phyloP scores from a whole-genome alignment of 371 early-diverging fungal genomes.

The Mucor sp. region DNA sequence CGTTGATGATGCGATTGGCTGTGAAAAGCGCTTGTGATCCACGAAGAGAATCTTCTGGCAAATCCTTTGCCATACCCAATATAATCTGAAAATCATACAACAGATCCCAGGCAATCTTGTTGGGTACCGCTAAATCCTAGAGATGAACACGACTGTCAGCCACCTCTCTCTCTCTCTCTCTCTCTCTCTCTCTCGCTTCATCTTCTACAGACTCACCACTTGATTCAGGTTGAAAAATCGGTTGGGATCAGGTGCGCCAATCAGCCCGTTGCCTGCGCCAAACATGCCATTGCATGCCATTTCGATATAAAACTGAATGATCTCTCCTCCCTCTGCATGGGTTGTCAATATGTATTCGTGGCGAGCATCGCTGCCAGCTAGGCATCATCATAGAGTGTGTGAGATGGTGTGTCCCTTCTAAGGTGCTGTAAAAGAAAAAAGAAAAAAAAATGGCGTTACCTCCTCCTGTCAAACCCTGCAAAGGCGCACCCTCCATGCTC shows the following conservation, averaged over 20 bases:
- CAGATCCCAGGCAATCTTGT: constrained; percentile 71
- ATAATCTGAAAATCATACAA: constrained; percentile 81
- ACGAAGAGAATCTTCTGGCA: constrained; percentile 72
- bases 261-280: constrained; percentile 65
- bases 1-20: constrained; percentile 86
- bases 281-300: constrained; percentile 92
- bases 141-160: not conserved
- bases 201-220: constrained; percentile 37
- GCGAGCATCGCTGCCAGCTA: constrained; percentile 60
- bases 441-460: constrained; percentile 31
- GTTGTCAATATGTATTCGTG: constrained; percentile 74
- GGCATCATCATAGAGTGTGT: not conserved
- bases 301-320: constrained; percentile 80
- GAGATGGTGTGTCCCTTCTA: not conserved
- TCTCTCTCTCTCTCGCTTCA: too few species aligned
- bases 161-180: too few species aligned
- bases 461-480: constrained; percentile 90
- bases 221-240: constrained; percentile 50
- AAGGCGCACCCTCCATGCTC: constrained; percentile 76
- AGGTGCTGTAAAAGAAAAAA: too few species aligned
- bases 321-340: constrained; percentile 66
- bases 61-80: constrained; percentile 74
- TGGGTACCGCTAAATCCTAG: constrained; percentile 69
- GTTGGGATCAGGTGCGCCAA: constrained; percentile 70
- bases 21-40: constrained; percentile 78